These are phyloP conservation scores for Schizothecium vesticola DNA, from an alignment of 495 filamentous ascomycete species.

Conservation along the genomic window DNA sequence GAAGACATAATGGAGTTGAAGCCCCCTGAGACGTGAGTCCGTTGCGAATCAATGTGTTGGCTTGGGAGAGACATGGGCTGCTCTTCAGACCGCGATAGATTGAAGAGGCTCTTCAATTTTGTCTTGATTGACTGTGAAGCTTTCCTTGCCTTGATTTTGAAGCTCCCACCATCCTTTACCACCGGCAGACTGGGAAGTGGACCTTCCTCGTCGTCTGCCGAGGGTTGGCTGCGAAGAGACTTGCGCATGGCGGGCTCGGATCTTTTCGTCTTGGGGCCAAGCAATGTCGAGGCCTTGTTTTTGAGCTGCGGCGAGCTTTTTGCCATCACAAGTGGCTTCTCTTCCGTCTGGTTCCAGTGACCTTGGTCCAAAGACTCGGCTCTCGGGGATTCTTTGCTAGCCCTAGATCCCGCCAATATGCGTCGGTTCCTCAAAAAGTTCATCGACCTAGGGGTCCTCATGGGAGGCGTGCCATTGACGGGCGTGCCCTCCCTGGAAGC, in stretches of 20 bases:
- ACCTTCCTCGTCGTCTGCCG: constrained; percentile 31
- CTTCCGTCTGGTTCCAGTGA: neutral
- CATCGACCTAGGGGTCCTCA: constrained; percentile 53
- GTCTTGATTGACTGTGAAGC: constrained; percentile 58
- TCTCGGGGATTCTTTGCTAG: constrained; percentile 39
- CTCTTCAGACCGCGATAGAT: constrained; percentile 38
- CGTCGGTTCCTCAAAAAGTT: constrained; percentile 53
- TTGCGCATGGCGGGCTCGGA: constrained; percentile 51
- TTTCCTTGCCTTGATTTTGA: constrained; percentile 52
- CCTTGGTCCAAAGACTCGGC: neutral
- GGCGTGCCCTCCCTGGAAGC: constrained; percentile 16
- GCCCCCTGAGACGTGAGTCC: constrained; percentile 39
- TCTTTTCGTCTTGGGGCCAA: constrained; percentile 37
- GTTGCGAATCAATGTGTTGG: constrained; percentile 48
- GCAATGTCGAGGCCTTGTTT: constrained; percentile 45
- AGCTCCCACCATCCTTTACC: constrained; percentile 26
- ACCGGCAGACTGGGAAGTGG: neutral
- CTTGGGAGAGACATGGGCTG: constrained; percentile 36
- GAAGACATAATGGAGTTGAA: constrained; percentile 12
- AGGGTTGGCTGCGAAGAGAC: constrained; percentile 48
- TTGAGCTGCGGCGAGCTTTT: constrained; percentile 20
- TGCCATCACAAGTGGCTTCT: neutral
- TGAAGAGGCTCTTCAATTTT: constrained; percentile 56
- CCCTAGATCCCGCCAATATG: constrained; percentile 16
- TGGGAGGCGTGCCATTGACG: neutral